phyloP scores from a whole-genome alignment of 2,329 filamentous ascomycete genomes.

The Penicillium crustosum region DNA sequence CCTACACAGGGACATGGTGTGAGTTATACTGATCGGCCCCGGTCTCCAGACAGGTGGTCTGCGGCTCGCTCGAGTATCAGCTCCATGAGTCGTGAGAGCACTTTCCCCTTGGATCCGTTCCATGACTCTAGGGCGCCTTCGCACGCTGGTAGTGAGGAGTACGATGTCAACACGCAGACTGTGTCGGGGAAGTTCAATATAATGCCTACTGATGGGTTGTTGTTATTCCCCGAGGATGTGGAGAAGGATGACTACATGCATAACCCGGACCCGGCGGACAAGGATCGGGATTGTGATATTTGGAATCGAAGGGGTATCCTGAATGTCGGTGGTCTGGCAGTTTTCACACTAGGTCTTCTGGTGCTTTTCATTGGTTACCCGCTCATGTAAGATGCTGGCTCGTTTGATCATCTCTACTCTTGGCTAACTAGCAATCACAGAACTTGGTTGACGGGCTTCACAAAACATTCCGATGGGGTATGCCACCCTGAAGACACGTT shows the following conservation, averaged over 20 bases:
- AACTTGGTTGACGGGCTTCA: constrained; percentile 55
- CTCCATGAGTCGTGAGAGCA: constrained; percentile 45
- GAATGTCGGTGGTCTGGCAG: constrained; percentile 62
- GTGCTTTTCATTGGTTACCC: constrained; percentile 69
- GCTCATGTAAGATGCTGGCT: constrained; percentile 57
- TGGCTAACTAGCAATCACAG: constrained; percentile 37
- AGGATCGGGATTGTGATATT: constrained; percentile 62
- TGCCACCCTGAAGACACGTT: constrained; percentile 43
- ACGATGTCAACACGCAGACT: constrained; percentile 68
- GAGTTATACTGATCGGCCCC: constrained; percentile 50
- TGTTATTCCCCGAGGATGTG: constrained; percentile 69
- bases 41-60: constrained; percentile 55
- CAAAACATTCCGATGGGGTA: constrained; percentile 24
- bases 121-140: constrained; percentile 61
- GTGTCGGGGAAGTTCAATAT: constrained; percentile 74
- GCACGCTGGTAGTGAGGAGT: constrained; percentile 62
- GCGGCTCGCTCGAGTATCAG: constrained; percentile 66
- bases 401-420: background rate
- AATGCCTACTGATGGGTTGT: constrained; percentile 62
- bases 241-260: constrained; percentile 73
- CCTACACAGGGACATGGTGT: constrained; percentile 42
- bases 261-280: constrained; percentile 66
- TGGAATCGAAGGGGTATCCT: constrained; percentile 63
- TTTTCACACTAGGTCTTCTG: constrained; percentile 62
- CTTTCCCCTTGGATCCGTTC: constrained; percentile 55